Base-by-base conservation (phyloP, 176 grass and related monocot genomes). In the Pontederia paniculata region DNA sequence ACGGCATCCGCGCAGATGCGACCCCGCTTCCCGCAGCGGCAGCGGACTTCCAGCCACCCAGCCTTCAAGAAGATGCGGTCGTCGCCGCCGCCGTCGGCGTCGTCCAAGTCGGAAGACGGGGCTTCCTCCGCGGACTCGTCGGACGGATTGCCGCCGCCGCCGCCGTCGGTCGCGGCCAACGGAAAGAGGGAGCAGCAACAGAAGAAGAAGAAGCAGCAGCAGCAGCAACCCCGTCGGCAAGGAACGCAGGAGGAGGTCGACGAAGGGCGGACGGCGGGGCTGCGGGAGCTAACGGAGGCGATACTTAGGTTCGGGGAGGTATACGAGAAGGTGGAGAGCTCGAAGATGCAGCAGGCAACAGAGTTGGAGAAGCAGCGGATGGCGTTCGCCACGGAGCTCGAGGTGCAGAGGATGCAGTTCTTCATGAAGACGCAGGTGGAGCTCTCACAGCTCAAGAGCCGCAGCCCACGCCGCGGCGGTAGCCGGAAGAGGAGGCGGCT, bases 401-500 rank as follows among this genome's bases (percentile, higher is more conserved):
- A 97, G 21, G 70, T 82, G 41, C 77, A 90, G 60, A 82, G 86
- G 28, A 77, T 82, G 52, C 82, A 97, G 55, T 90, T 97, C 81
- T 80, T 97, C 59, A 82, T 97, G 65, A 84, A 97, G 66, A 84
- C 88, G 15, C 83, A 88, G 63, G 83, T 80, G 79, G 91, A 89
- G 58, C 82, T 90, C 49, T 81, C 79, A 2, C 85, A 83, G 66
- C 70, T 74, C 50, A 82, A 81, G 70, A 59, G 28, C n/a, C 23
- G 42, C 22, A 12, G 16, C 57, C 28, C 28, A 6, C 58, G 10
- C 17, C 57, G 68, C 41, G 78, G 66, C 45, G 12, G 50, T 3
- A 76, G 68, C 12, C 78, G 75, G 49, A 88, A 78, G 55, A 80
- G 69, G 65, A 15, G 69, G 15, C 18, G 52, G 3, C 48, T 54